Conservation (phyloP, 805 yeast genomes). For the Lachancea sp. region DNA sequence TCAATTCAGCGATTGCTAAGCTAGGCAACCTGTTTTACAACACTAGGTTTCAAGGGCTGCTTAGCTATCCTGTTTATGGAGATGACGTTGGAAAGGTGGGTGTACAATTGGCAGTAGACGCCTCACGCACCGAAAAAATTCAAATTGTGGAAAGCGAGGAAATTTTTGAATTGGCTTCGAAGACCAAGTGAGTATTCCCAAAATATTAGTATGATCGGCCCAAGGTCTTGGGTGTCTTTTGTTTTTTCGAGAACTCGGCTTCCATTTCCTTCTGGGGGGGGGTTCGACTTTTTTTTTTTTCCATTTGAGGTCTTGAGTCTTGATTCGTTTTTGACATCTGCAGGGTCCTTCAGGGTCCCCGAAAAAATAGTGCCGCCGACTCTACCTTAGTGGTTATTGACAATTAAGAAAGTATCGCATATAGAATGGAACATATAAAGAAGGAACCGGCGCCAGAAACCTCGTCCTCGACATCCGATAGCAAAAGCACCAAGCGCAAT, state of each 20-base stretch:
- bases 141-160: slow-evolving; percentile 30
- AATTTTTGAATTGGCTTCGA: slow-evolving; percentile 16
- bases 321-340: background rate
- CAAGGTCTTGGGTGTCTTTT: background rate
- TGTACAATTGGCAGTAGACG: slow-evolving; percentile 35
- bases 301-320: background rate
- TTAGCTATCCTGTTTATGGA: slow-evolving; percentile 49
- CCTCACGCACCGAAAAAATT: slow-evolving; percentile 23
- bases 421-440: background rate
- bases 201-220: too few relatives aligned
- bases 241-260: too few relatives aligned
- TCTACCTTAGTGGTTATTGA: background rate
- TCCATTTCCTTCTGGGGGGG: background rate
- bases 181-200: background rate
- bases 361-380: background rate
- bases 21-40: slow-evolving; percentile 33
- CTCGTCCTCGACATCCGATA: background rate
- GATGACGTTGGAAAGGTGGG: slow-evolving; percentile 62
- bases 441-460: background rate
- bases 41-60: slow-evolving; percentile 29
- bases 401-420: background rate
- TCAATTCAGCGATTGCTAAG: slow-evolving; percentile 29
- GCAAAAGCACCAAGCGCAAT: background rate
- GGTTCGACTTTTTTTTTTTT: background rate
- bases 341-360: slow-evolving; percentile 1